These are phyloP conservation scores for Sequoia sempervirens DNA, from an alignment of 75 land plant species.

Conservation along the genomic window DNA sequence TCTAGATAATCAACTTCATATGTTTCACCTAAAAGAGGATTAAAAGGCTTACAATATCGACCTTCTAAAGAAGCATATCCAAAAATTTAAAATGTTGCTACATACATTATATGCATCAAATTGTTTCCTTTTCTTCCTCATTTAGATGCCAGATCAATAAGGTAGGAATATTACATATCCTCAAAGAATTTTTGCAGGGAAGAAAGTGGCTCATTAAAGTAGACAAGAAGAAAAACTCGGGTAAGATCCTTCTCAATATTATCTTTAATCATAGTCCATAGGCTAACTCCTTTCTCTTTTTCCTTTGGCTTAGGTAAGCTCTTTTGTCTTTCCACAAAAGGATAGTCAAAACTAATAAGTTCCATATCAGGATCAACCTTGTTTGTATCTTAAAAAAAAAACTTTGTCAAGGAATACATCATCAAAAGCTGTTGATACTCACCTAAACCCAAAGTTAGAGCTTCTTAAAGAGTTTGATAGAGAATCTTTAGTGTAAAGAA, in stretches of 20 bases:
- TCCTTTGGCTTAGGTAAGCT: slow-evolving; percentile 87
- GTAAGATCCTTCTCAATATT: slow-evolving; percentile 97
- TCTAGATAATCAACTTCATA: slow-evolving; percentile 90
- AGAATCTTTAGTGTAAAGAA: slow-evolving; percentile 69
- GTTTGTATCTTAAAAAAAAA: slow-evolving; percentile 21
- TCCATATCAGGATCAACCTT: slow-evolving; percentile 47
- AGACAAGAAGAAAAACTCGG: slow-evolving; percentile 89
- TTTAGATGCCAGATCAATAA: slow-evolving; percentile 78
- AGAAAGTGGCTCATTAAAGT: slow-evolving; percentile 93
- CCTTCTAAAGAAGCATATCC: slow-evolving; percentile 87
- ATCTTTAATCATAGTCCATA: slow-evolving; percentile 96
- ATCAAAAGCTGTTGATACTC: slow-evolving; percentile 36
- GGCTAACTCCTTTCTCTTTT: slow-evolving; percentile 82
- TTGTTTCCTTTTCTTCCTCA: slow-evolving; percentile 79
- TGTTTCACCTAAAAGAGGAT: slow-evolving; percentile 87
- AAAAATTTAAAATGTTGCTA: slow-evolving; percentile 88
- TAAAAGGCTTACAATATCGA: slow-evolving; percentile 83
- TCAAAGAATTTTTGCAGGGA: slow-evolving; percentile 95
- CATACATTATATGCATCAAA: slow-evolving; percentile 71
- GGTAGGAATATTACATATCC: slow-evolving; percentile 93
- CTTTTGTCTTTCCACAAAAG: slow-evolving; percentile 59
- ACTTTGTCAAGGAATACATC: slow-evolving; percentile 22
- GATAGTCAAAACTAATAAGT: slow-evolving; percentile 59
- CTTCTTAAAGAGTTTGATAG: slow-evolving; percentile 39
- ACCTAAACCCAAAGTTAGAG: slow-evolving; percentile 25